phyloP scores from a whole-genome alignment of 2,329 filamentous ascomycete genomes.

The Fusarium tanahbumbuense region DNA sequence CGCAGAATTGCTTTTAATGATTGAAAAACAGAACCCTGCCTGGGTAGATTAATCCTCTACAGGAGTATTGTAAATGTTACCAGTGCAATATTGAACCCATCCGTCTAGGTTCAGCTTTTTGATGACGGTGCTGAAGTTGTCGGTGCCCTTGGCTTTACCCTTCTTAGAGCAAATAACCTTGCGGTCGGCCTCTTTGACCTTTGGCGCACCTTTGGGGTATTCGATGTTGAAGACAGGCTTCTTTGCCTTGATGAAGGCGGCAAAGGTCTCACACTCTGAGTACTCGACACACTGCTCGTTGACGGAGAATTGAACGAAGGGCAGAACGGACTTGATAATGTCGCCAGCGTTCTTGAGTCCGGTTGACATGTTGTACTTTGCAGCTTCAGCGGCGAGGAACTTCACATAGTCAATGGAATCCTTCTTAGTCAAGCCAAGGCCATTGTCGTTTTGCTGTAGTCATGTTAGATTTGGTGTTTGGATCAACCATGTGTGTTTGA shows the following conservation, averaged over 20 bases:
- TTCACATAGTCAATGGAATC: constrained; percentile 69
- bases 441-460: constrained; percentile 67
- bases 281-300: constrained; percentile 76
- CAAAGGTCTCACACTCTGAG: constrained; percentile 68
- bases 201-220: constrained; percentile 67
- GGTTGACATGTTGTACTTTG: constrained; percentile 66
- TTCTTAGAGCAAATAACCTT: constrained; percentile 57
- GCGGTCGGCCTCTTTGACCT: constrained; percentile 50
- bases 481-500: constrained; percentile 11
- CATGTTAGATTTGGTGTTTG: not conserved
- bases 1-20: not conserved
- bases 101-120: constrained; percentile 73
- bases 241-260: constrained; percentile 65
- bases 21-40: not conserved
- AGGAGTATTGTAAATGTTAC: constrained; percentile 46
- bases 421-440: constrained; percentile 66
- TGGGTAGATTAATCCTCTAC: constrained; percentile 20
- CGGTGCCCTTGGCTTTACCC: constrained; percentile 54
- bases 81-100: constrained; percentile 69
- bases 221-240: constrained; percentile 82
- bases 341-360: constrained; percentile 76
- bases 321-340: constrained; percentile 63
- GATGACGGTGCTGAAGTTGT: constrained; percentile 71
- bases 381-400: constrained; percentile 68
- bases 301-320: constrained; percentile 71